Evolutionary conservation across 441 rosid species (phyloP).

Genomic region (Breynia disticha): DNA sequence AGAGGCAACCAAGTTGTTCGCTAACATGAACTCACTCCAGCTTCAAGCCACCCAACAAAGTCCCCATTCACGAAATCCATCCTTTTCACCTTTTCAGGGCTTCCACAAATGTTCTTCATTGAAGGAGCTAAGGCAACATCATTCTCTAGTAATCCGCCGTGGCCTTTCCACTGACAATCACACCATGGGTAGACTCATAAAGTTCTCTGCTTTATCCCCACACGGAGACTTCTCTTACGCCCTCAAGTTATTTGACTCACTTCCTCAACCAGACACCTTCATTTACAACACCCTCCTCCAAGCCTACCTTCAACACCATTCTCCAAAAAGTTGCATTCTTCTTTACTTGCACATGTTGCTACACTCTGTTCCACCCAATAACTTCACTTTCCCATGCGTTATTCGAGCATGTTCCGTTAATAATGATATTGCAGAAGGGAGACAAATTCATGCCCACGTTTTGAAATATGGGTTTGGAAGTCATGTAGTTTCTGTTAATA

Average conservation of each 20-base stretch:
- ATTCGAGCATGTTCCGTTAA: slow-evolving; percentile 24
- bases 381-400: slow-evolving; percentile 35
- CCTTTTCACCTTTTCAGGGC: slow-evolving; percentile 8
- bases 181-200: slow-evolving; percentile 25
- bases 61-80: not conserved
- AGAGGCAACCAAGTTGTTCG: too few species aligned
- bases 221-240: slow-evolving; percentile 25
- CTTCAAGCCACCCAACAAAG: slow-evolving; percentile 9
- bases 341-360: slow-evolving; percentile 30
- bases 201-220: slow-evolving; percentile 20
- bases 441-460: slow-evolving; percentile 41
- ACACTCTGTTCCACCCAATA: slow-evolving; percentile 23
- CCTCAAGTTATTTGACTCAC: slow-evolving; percentile 24
- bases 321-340: slow-evolving; percentile 17
- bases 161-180: slow-evolving; percentile 30
- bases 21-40: not conserved
- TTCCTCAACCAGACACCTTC: slow-evolving; percentile 33
- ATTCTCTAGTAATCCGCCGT: slow-evolving; percentile 27
- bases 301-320: slow-evolving; percentile 17
- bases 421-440: slow-evolving; percentile 21
- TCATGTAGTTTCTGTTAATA: slow-evolving; percentile 24
- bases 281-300: slow-evolving; percentile 29
- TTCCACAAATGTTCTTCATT: slow-evolving; percentile 29
- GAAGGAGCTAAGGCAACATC: slow-evolving; percentile 26
- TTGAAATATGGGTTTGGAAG: slow-evolving; percentile 31